Conservation (phyloP, 805 yeast species). For the Candida saitoana region DNA sequence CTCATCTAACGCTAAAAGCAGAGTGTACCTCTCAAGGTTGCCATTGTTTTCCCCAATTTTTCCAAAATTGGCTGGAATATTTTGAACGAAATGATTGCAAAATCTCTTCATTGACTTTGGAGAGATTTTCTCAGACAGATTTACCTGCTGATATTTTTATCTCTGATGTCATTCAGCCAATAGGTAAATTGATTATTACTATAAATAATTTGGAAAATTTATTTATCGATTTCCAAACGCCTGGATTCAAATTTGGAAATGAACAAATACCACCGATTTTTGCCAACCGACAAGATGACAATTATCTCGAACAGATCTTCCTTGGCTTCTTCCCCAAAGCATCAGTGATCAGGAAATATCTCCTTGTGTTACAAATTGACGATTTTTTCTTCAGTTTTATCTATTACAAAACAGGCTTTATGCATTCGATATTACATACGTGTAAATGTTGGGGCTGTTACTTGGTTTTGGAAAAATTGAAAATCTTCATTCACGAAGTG, state of each 20-base stretch:
- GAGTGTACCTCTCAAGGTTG: constrained; percentile 32
- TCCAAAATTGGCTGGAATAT: constrained; percentile 21
- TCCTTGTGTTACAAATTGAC: constrained; percentile 26
- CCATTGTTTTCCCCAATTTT: constrained; percentile 24
- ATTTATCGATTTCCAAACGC: constrained; percentile 30
- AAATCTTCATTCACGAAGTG: no score
- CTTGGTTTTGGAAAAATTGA: constrained; percentile 20
- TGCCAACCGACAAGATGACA: constrained; percentile 30
- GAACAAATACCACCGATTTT: constrained; percentile 25
- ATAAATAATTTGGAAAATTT: constrained; percentile 20
- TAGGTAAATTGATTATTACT: constrained; percentile 26
- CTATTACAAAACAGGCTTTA: constrained; percentile 34
- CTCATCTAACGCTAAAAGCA: constrained; percentile 22
- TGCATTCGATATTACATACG: constrained; percentile 30
- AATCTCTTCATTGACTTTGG: constrained; percentile 25
- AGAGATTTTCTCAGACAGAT: constrained; percentile 28
- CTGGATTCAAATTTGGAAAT: constrained; percentile 30
- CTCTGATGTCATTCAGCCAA: constrained; percentile 26
- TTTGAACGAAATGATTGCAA: constrained; percentile 30
- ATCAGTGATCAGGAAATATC: constrained; percentile 7
- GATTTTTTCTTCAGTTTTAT: constrained; percentile 35
- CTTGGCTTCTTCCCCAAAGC: constrained; percentile 17
- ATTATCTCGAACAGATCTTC: constrained; percentile 35
- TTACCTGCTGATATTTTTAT: constrained; percentile 30
- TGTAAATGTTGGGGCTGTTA: constrained; percentile 36